Evolutionary conservation across 306 rosid genomes (phyloP), one percentile per base, ranked within the genome.

Genomic region (Trifolium dubium): DNA sequence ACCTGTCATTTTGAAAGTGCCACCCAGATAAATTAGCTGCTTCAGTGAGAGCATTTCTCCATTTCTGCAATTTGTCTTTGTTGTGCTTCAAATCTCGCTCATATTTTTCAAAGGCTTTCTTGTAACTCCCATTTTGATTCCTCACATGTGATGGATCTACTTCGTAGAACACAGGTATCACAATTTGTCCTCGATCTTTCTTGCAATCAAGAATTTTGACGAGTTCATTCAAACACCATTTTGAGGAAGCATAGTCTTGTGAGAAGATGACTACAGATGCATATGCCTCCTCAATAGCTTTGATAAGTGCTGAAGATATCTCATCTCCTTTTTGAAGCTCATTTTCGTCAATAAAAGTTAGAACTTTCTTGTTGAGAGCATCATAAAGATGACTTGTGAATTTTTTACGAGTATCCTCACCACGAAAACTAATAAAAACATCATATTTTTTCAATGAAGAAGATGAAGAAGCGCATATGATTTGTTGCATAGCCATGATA

Each of bases 191-290:
- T 5, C 0, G 5, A 5, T 13, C 15, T 31, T 56, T 17, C 67
- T 56, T 71, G 41, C 76, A 71, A 9, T 71, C 41, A 1, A 71
- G 46, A 55, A 71, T 68, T 43, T 47, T 49, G 2, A 23, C 2
- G 28, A 71, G 32, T 71, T 71, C 76, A 23, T 56, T 17, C 66
- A 71, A 71, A 8, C 54, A 72, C 59, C 68, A 72, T 44, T 59
- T 72, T 6, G 68, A 59, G 5, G 77, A 29, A 30, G 77, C 77
- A 29, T 72, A 73, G 35, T 61, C 15, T 58, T 70, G 1, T 10
- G 50, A 69, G 8, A 69, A 13, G 2, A 69, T 18, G 13, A 53
- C 50, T 10, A 69, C 2, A 4, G 66, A 71, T 4, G 8, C 23
- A 29, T 1, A 6, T 28, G 76, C 40, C 35, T 58, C 56, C 23